Conservation (phyloP, 768 basidiomycete genomes). For the Suillus occidentalis region DNA sequence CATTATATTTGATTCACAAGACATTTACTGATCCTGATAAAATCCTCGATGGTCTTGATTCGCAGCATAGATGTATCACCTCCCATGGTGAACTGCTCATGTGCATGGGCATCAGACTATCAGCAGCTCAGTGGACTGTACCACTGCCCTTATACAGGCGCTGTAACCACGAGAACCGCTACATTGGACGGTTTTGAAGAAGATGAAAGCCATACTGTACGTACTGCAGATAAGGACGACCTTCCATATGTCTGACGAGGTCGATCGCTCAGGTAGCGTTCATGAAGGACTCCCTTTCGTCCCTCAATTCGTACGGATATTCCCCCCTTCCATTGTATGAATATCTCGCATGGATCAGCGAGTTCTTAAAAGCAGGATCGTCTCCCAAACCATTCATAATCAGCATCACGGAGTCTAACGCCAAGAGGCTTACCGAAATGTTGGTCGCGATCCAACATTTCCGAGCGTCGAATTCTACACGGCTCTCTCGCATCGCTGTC, state of each 20-base stretch:
- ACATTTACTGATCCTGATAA: background rate
- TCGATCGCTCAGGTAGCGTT: constrained; percentile 56
- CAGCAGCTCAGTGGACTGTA: constrained; percentile 66
- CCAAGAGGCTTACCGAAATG: constrained; percentile 53
- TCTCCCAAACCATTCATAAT: constrained; percentile 71
- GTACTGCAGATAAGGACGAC: constrained; percentile 14
- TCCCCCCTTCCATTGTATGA: constrained; percentile 70
- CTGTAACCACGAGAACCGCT: constrained; percentile 78
- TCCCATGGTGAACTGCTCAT: constrained; percentile 75
- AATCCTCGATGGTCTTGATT: constrained; percentile 34
- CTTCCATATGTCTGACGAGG: constrained; percentile 1
- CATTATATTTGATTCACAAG: background rate
- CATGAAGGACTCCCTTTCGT: constrained; percentile 47
- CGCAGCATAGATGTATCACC: constrained; percentile 58
- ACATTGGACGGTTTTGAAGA: constrained; percentile 73
- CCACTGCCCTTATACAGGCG: constrained; percentile 67
- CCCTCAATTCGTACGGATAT: constrained; percentile 86
- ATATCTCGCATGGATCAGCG: constrained; percentile 65
- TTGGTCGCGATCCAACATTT: constrained; percentile 59
- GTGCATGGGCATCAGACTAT: constrained; percentile 76
- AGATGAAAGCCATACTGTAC: constrained; percentile 59
- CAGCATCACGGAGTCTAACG: constrained; percentile 68
- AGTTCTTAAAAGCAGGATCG: constrained; percentile 38
- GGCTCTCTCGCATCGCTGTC: constrained; percentile 55
- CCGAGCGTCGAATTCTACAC: constrained; percentile 36